Evolutionary conservation across 2,329 filamentous ascomycete species (phyloP).

Genomic region (Diaporthe nobilis): DNA sequence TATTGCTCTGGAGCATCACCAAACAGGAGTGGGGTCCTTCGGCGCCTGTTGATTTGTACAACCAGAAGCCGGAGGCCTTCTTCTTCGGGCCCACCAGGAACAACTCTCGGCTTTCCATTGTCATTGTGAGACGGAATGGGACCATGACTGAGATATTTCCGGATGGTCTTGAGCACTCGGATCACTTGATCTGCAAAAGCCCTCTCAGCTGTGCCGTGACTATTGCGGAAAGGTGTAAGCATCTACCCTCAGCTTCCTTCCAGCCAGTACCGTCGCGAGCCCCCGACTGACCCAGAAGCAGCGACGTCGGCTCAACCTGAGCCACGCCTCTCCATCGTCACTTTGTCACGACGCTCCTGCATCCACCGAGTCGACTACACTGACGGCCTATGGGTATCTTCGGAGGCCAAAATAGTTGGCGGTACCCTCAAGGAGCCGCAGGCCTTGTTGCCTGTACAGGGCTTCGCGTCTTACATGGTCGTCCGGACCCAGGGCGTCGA

Average conservation of each 20-base stretch:
- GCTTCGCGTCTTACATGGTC: slow-evolving; percentile 72
- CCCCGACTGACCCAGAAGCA: slow-evolving; percentile 33
- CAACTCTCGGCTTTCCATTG: slow-evolving; percentile 60
- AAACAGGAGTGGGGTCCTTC: slow-evolving; percentile 70
- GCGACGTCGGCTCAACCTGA: slow-evolving; percentile 43
- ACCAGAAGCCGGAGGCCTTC: slow-evolving; percentile 73
- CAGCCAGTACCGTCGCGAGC: not conserved
- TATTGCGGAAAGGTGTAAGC: slow-evolving; percentile 62
- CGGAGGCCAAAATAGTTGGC: slow-evolving; percentile 58
- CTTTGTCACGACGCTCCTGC: slow-evolving; percentile 64
- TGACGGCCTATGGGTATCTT: slow-evolving; percentile 64
- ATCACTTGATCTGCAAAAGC: slow-evolving; percentile 66
- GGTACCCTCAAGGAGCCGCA: slow-evolving; percentile 62
- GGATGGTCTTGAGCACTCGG: slow-evolving; percentile 57
- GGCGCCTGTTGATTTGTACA: slow-evolving; percentile 67
- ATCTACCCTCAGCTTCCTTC: not conserved
- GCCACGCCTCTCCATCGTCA: slow-evolving; percentile 57
- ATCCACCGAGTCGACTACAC: slow-evolving; percentile 63
- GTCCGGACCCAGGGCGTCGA: slow-evolving; percentile 70
- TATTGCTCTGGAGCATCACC: slow-evolving; percentile 75
- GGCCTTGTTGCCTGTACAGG: slow-evolving; percentile 71
- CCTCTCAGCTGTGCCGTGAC: slow-evolving; percentile 65
- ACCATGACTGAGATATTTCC: slow-evolving; percentile 71
- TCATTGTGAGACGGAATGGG: slow-evolving; percentile 76
- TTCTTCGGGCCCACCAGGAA: slow-evolving; percentile 68